Evolutionary conservation across 1,139 yeast species (phyloP), one percentile per base, ranked within the genome.

Genomic region (Diutina mesorugosa): DNA sequence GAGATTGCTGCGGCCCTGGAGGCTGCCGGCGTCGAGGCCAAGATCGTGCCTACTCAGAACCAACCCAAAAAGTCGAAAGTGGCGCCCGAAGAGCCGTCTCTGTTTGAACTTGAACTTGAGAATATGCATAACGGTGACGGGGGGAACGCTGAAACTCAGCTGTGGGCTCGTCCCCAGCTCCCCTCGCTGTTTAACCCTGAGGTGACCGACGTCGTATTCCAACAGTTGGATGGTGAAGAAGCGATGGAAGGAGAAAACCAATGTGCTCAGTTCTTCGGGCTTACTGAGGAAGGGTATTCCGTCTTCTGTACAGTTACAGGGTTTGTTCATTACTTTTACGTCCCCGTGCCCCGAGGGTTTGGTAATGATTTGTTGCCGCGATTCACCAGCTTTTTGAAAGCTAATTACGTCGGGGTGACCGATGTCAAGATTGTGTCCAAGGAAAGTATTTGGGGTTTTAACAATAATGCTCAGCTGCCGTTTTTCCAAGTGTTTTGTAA

Each of bases 201-300:
- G 0, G 66, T 69, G 0, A 64, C 69, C 29, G 90, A 87, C 62
- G 77, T 90, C 21, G 74, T 79, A 0, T 93, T 95, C 68, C 99
- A 93, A 69, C 99, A 93, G 66, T 76, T 95, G 63, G 99, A 95
- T 69, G 97, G 96, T 1, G 99, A 93, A 66, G 99, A 93, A 65
- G 80, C 87, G 6, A 67, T 69, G 32, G 70, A 79, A 12, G 78
- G 81, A 12, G 84, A 85, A 7, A 77, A 81, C 30, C 78, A 85
- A 0, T 76, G 80, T 6, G 89, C 93, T 1, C 79, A 97, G 58
- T 86, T 95, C 66, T 95, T 91, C 68, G 99, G 99, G 58, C 90
- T 95, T 45, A 90, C 99, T 0, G 81, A 78, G 57, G 84, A 82
- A 58, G 99, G 99, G 4, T 74, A 90, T 65, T 88, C 98, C 0